Conservation (phyloP, 768 basidiomycete species). For the Leucocoprinus leucothites region DNA sequence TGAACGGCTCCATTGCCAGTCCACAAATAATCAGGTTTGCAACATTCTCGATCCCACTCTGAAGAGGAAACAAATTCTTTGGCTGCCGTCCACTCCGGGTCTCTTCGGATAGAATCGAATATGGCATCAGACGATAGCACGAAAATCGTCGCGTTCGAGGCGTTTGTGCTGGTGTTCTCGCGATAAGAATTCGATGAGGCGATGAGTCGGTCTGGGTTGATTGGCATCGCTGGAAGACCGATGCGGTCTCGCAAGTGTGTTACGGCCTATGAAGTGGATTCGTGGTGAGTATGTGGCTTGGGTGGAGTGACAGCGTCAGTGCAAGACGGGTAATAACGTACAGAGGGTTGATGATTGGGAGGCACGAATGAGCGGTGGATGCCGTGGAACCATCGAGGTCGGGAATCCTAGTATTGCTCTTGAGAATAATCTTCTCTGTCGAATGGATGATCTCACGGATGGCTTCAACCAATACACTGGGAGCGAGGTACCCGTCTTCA, state of each 20-base stretch:
- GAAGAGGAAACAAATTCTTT: slow-evolving; percentile 38
- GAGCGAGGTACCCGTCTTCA: slow-evolving; percentile 45
- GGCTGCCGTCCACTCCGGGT: slow-evolving; percentile 39
- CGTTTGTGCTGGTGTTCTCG: slow-evolving; percentile 45
- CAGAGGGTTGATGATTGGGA: slow-evolving; percentile 40
- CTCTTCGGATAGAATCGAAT: slow-evolving; percentile 42
- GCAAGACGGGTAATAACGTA: slow-evolving; percentile 17
- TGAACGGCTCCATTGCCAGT: slow-evolving; percentile 45
- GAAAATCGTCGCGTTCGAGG: slow-evolving; percentile 42
- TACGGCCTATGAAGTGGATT: slow-evolving; percentile 36
- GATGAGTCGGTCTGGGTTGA: slow-evolving; percentile 47
- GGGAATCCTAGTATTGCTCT: slow-evolving; percentile 45
- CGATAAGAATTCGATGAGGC: slow-evolving; percentile 36
- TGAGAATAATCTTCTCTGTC: slow-evolving; percentile 47
- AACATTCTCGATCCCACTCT: slow-evolving; percentile 47
- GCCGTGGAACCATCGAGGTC: slow-evolving; percentile 45
- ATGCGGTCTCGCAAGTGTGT: slow-evolving; percentile 42
- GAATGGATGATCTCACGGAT: slow-evolving; percentile 44
- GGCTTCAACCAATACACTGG: slow-evolving; percentile 45
- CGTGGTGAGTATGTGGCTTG: background rate
- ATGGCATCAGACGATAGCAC: slow-evolving; percentile 39
- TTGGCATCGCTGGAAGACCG: slow-evolving; percentile 39
- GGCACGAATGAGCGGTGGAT: slow-evolving; percentile 44
- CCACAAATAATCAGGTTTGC: slow-evolving; percentile 49
- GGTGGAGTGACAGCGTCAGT: no score